Evolutionary conservation across 2,329 filamentous ascomycete genomes (phyloP).

Genomic region (Ceratocystis albifundus): DNA sequence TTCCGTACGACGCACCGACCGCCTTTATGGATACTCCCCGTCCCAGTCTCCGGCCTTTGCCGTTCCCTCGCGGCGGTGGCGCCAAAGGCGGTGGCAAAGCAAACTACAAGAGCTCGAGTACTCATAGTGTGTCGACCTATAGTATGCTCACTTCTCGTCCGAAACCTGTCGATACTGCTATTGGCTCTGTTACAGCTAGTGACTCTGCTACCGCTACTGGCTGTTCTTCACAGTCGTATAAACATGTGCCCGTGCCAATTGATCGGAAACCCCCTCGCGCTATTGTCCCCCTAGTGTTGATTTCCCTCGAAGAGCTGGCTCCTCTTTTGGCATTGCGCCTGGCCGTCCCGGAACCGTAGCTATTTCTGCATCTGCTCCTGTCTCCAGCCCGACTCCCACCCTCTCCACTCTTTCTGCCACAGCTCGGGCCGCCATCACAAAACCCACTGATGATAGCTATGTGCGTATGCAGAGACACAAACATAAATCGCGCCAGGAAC

Average conservation of each 20-base stretch:
- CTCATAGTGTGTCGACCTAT: background rate
- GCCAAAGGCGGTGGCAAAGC: background rate
- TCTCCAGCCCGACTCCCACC: background rate
- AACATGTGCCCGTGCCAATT: background rate
- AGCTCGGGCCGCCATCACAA: background rate
- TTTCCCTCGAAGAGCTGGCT: background rate
- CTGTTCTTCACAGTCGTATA: background rate
- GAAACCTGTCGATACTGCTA: background rate
- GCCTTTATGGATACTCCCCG: background rate
- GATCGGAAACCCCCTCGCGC: background rate
- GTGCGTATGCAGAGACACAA: conserved; percentile 10
- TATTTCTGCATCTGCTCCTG: background rate
- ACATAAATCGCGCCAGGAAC: conserved; percentile 10
- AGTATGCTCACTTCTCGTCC: background rate
- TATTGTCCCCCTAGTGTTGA: background rate
- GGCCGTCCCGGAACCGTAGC: background rate
- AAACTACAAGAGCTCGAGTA: conserved; percentile 13
- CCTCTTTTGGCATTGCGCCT: background rate
- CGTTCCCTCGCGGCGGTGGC: conserved; percentile 2
- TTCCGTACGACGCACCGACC: background rate
- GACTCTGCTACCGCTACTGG: background rate
- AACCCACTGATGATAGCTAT: conserved; percentile 15
- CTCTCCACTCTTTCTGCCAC: background rate
- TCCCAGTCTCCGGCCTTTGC: conserved; percentile 9
- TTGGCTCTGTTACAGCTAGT: background rate